Evolutionary conservation across 257 asterid genomes (phyloP), one percentile per base, ranked within the genome.

Genomic region (Plantago major): DNA sequence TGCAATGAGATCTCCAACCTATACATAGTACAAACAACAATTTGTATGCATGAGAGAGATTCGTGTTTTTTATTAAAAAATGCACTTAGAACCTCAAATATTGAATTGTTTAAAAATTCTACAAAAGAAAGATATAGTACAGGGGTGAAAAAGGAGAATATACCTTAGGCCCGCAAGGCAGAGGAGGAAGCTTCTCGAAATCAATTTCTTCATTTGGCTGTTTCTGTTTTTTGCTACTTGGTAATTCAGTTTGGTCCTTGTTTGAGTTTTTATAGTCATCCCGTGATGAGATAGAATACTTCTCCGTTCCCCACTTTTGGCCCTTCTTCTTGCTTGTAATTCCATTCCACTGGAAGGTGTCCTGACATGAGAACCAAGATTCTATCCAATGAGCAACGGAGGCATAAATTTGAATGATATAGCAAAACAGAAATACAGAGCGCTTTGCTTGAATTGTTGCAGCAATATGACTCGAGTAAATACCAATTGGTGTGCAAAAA

Each of bases 321-420:
- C 98, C 97, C 73, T 82, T 82, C 75, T 78, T 87, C 89, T 93
- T 93, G 93, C 89, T 85, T 18, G 85, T 84, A 76, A 82, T 87
- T 73, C 96, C 97, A 65, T 81, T 87, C 96, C 95, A 87, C 48
- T 77, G 80, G 75, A 67, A 75, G 65, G 75, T 76, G 65, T 73
- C 90, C 95, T 89, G 83, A 75, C 54, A 45, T 22, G 26, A 58
- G 37, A 69, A 50, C 52, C 26, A 48, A 33, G 30, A 68, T 58
- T 47, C 59, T 62, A 55, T 55, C 63, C 48, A 42, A 6, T 60
- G 50, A 51, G 42, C 65, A 64, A 42, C 65, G 22, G 5, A 44
- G 17, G 67, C 64, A 45, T 16, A 58, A 60, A 54, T 67, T 15
- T 28, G 60, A 62, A 63, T 45, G 60, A 64, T 58, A 72, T 22